These are phyloP conservation scores for Phylloporus sp. DNA, from an alignment of 768 basidiomycete species.

Conservation along the genomic window DNA sequence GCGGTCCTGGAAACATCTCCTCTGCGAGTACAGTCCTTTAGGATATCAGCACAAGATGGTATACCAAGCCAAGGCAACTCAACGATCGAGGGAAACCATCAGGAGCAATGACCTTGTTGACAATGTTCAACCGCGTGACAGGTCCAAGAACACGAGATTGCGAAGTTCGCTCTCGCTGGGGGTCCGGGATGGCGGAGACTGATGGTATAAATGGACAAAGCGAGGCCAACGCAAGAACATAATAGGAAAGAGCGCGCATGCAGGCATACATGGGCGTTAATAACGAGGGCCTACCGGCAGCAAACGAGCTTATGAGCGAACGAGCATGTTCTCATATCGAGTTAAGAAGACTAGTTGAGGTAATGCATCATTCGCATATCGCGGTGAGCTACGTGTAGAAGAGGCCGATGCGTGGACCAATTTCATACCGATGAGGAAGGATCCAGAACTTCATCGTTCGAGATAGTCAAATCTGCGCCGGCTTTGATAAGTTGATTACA, in stretches of 20 bases:
- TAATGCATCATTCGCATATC: neutral
- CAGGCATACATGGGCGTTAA: neutral
- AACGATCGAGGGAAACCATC: constrained; percentile 44
- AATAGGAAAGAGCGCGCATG: neutral
- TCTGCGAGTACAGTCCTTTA: constrained; percentile 38
- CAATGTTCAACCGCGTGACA: constrained; percentile 31
- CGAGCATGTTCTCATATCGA: neutral
- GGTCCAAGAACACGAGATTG: constrained; percentile 15
- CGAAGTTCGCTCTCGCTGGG: neutral
- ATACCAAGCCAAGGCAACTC: constrained; percentile 9
- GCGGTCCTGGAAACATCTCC: constrained; percentile 41
- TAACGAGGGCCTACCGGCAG: neutral
- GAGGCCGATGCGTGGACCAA: neutral
- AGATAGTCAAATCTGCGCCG: neutral
- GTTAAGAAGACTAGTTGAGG: neutral
- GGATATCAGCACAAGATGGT: neutral
- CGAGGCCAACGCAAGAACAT: constrained; percentile 1
- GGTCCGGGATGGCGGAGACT: neutral
- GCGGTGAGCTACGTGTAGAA: neutral
- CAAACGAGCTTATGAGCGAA: neutral
- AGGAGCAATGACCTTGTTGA: constrained; percentile 40
- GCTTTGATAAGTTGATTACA: neutral
- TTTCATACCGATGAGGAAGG: neutral
- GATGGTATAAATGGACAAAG: neutral
- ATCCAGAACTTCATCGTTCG: neutral